Conservation (phyloP, 495 filamentous ascomycete species). For the Annulohypoxylon stygium region DNA sequence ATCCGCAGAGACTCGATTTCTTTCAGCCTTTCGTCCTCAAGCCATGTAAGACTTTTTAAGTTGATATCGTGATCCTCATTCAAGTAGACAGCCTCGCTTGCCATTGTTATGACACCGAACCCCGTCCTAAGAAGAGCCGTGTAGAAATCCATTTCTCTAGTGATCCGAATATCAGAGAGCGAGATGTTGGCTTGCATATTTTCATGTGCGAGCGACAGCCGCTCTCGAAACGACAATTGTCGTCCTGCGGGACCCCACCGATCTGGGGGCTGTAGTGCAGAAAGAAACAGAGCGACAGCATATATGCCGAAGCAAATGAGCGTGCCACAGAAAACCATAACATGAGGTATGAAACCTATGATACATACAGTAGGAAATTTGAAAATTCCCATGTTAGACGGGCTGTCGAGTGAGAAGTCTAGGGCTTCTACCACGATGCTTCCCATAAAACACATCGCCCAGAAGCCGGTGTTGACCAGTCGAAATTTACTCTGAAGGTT, state of each 20-base stretch:
- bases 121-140: conserved; percentile 87
- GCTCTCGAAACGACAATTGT: conserved; percentile 54
- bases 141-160: conserved; percentile 93
- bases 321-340: conserved; percentile 85
- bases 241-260: conserved; percentile 39
- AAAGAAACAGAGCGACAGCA: conserved; percentile 76
- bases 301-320: conserved; percentile 81
- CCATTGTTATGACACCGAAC: conserved; percentile 88
- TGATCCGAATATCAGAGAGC: conserved; percentile 80
- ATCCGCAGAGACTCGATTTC: conserved; percentile 71
- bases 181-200: conserved; percentile 95
- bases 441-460: conserved; percentile 88
- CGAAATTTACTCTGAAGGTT: conserved; percentile 81
- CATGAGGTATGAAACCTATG: conserved; percentile 92
- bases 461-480: conserved; percentile 86
- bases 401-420: conserved; percentile 67
- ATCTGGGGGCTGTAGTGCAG: conserved; percentile 73
- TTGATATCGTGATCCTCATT: conserved; percentile 86
- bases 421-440: conserved; percentile 79
- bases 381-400: conserved; percentile 65
- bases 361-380: conserved; percentile 94
- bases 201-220: conserved; percentile 75
- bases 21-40: conserved; percentile 82
- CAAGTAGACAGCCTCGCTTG: conserved; percentile 94
- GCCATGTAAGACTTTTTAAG: conserved; percentile 85